Percentiles rank a stretch among this genome's conserved stretches.
phyloP scores from a whole-genome alignment of 371 early-diverging fungal species.

The Lichtheimia hyalospora region DNA sequence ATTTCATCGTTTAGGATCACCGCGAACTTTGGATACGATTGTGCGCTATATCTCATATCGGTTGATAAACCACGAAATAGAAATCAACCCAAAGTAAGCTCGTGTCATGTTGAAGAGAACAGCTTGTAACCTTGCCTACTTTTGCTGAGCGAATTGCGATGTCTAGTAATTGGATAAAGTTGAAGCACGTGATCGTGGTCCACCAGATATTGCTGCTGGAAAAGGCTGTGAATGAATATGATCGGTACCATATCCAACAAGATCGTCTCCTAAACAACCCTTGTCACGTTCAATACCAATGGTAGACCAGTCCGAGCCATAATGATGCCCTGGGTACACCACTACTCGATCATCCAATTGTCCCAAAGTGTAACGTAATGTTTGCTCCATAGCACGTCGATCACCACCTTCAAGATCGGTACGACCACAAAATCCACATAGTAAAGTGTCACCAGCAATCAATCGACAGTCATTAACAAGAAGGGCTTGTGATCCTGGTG shows the following conservation, averaged over 20 bases:
- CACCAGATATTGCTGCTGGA: too few species aligned
- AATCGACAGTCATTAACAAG: slow-evolving; percentile 74
- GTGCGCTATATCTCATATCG: too few species aligned
- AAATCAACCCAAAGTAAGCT: too few species aligned
- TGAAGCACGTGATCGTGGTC: too few species aligned
- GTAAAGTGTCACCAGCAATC: slow-evolving; percentile 86
- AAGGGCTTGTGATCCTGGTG: slow-evolving; percentile 83
- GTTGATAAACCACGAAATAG: too few species aligned
- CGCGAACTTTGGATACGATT: too few species aligned
- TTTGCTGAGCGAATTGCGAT: too few species aligned
- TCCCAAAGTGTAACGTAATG: slow-evolving; percentile 61
- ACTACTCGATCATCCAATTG: slow-evolving; percentile 65
- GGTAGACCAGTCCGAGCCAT: slow-evolving; percentile 79
- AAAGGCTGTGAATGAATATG: neutral
- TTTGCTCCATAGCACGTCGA: slow-evolving; percentile 61
- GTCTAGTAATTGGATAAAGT: too few species aligned
- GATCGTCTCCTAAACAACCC: slow-evolving; percentile 52
- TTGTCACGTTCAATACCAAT: slow-evolving; percentile 62
- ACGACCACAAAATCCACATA: slow-evolving; percentile 77
- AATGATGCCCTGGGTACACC: slow-evolving; percentile 87
- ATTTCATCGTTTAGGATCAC: too few species aligned
- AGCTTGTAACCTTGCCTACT: too few species aligned
- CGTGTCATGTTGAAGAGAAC: too few species aligned
- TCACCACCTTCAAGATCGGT: slow-evolving; percentile 79
- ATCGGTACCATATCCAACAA: slow-evolving; percentile 44